These are phyloP conservation scores for Globisporangium echinulatum DNA, from an alignment of 352 stramenopile species.

Conservation along the genomic window DNA sequence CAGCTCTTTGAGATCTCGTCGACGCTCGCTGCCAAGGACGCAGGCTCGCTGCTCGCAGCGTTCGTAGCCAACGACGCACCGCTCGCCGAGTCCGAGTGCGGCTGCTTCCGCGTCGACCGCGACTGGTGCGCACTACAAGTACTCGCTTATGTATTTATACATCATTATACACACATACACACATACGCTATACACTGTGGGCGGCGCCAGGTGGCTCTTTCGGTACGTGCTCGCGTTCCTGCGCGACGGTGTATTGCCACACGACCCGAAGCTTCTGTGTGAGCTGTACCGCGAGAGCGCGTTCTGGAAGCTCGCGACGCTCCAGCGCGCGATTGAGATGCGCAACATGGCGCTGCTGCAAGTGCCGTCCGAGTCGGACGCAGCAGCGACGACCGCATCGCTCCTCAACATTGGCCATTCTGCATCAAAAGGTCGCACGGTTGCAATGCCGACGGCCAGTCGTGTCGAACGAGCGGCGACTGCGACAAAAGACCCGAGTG, in stretches of 20 bases:
- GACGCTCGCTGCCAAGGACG: constrained; percentile 42
- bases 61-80: constrained; percentile 61
- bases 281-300: constrained; percentile 74
- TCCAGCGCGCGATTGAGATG: constrained; percentile 68
- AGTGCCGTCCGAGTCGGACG: constrained; percentile 22
- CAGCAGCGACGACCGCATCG: constrained; percentile 5
- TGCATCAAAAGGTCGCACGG: too few species aligned
- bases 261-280: constrained; percentile 55
- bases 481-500: constrained; percentile 19
- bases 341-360: constrained; percentile 63
- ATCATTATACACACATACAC: too few species aligned
- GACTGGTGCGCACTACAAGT: constrained; percentile 33
- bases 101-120: constrained; percentile 68
- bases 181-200: background rate
- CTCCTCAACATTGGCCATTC: constrained; percentile 1
- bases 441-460: too few species aligned
- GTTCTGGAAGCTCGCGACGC: constrained; percentile 77
- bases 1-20: constrained; percentile 69
- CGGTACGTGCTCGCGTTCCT: constrained; percentile 75
- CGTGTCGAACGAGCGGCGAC: background rate
- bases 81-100: constrained; percentile 42
- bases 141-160: too few species aligned
- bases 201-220: constrained; percentile 48
- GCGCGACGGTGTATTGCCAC: constrained; percentile 62
- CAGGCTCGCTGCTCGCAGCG: constrained; percentile 54